Conservation (phyloP, 139 green algal species). For the Mesotaenium endlicherianum region DNA sequence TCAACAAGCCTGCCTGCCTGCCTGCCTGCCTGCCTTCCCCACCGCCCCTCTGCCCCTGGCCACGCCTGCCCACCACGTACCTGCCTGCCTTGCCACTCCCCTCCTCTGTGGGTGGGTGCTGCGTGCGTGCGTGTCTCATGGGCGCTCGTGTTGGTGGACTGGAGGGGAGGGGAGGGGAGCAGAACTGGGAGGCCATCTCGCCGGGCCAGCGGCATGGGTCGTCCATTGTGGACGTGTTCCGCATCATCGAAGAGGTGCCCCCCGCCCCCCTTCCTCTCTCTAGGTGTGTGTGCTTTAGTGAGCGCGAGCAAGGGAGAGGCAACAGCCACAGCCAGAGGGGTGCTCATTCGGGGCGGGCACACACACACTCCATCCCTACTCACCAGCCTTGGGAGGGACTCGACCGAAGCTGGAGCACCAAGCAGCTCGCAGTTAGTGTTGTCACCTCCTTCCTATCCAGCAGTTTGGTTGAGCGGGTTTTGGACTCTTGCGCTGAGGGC, state of each 20-base stretch:
- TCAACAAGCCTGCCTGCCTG: too few species aligned
- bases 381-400: neutral
- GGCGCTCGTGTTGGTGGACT: too few species aligned
- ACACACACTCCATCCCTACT: neutral
- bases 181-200: slow-evolving; percentile 23
- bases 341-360: neutral
- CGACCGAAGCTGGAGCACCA: neutral
- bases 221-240: slow-evolving; percentile 20
- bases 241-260: slow-evolving; percentile 11
- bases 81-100: too few species aligned
- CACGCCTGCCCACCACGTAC: too few species aligned
- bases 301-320: too few species aligned
- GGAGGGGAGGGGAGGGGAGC: too few species aligned
- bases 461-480: too few species aligned
- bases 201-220: neutral
- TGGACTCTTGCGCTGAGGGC: too few species aligned
- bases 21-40: neutral
- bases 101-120: neutral
- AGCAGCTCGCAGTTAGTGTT: neutral
- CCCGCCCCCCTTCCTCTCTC: neutral
- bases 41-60: neutral
- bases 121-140: too few species aligned
- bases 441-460: neutral
- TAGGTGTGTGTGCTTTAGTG: too few species aligned
- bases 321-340: too few species aligned